Evolutionary conservation across 345 rosid species (phyloP), one percentile per base, ranked within the genome.

Genomic region (Corchorus capsularis): DNA sequence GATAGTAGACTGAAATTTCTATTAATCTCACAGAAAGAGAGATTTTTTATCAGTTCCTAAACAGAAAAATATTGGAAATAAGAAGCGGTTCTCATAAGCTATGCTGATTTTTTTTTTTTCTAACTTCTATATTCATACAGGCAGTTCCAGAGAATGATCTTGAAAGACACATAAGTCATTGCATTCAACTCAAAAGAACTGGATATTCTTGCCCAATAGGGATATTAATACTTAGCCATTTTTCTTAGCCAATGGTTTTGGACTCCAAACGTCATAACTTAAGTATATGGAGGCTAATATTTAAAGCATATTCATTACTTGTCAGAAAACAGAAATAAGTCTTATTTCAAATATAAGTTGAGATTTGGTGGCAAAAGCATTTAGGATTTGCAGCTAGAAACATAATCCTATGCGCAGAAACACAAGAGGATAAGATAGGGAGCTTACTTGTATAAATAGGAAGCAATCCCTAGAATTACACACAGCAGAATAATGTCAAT

Each of bases 401-500:
- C 19, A 41, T 35, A 8, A 13, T 49, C 45, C 27, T 8, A 77
- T n/a, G 17, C n/a, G 4, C 27, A 8, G 20, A 73, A 68, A 60
- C 53, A 22, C 1, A 27, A 39, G 78, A 39, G 13, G 47, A 64
- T 57, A 63, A 66, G 35, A 53, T 8, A 8, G n/a, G 59, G 49
- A 81, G 78, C 87, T 91, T 87, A 91, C 92, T 85, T 85, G 82
- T 95, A 91, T 75, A 95, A 68, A 83, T 93, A 90, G 64, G 88
- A 83, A 70, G 79, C 84, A 69, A 95, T 88, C 50, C 99, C 93
- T 52, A 93, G 86, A 75, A 95, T 78, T 19, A 94, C 84, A 68
- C 91, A 88, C 4, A 95, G 83, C 69, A 91, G 85, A 76, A 88
- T 67, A 79, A 90, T 88, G 83, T 91, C 97, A n/a, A 95, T 84